A percentile compares a stretch with the other conserved stretches of the same genome.
phyloP scores from a whole-genome alignment of 495 filamentous ascomycete species.

The Hyaloscypha variabilis region DNA sequence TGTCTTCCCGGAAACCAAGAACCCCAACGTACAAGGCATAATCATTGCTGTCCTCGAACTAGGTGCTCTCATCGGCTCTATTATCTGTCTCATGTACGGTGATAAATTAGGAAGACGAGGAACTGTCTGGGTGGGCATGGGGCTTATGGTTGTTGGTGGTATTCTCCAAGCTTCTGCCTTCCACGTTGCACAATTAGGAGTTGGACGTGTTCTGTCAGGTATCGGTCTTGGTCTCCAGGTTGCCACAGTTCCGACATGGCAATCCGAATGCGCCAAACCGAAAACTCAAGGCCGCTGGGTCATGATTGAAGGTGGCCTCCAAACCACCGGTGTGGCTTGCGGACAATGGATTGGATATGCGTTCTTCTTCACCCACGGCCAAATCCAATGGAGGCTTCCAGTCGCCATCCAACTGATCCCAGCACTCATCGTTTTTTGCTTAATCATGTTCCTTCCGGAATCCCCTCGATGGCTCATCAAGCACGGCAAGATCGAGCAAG shows the following conservation, averaged over 20 bases:
- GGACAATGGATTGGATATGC: conserved; percentile 67
- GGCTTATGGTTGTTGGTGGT: conserved; percentile 37
- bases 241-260: neutral
- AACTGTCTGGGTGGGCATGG: conserved; percentile 36
- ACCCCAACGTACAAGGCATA: conserved; percentile 38
- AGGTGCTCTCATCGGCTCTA: conserved; percentile 37
- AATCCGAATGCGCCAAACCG: neutral
- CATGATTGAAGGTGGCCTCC: neutral
- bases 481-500: conserved; percentile 62
- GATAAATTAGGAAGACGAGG: conserved; percentile 38
- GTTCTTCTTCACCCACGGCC: conserved; percentile 54
- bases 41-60: conserved; percentile 53
- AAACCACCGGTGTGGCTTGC: conserved; percentile 52
- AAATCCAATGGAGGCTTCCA: conserved; percentile 34
- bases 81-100: conserved; percentile 33
- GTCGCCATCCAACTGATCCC: neutral
- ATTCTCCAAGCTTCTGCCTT: conserved; percentile 38
- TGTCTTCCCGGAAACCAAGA: conserved; percentile 36
- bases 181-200: conserved; percentile 35
- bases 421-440: conserved; percentile 3
- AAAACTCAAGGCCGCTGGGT: neutral
- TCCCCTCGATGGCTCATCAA: conserved; percentile 59
- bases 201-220: conserved; percentile 35
- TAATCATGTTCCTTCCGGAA: conserved; percentile 25
- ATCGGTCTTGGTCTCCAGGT: conserved; percentile 23